Percentiles rank a stretch among this genome's conserved stretches.
phyloP scores from a whole-genome alignment of 1,284 basidiomycete genomes.

The Microbotryum violaceum region DNA sequence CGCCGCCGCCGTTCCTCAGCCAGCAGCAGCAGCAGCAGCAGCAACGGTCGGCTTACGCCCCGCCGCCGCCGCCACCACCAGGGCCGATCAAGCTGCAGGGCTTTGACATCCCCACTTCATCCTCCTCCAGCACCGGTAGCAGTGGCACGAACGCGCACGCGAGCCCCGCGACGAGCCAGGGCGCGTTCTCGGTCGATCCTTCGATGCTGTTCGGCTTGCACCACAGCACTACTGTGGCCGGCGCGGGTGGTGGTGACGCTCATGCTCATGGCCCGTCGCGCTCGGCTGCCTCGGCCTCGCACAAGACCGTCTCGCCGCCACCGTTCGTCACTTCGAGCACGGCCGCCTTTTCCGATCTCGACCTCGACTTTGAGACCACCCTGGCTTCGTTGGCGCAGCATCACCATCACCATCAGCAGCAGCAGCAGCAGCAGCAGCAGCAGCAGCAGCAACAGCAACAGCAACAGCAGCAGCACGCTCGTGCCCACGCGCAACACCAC shows the following conservation, averaged over 20 bases:
- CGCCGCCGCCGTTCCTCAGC: neutral
- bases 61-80: neutral
- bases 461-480: neutral
- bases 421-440: neutral
- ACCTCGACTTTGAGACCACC: slow-evolving; percentile 26
- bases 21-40: neutral
- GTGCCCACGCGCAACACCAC: neutral
- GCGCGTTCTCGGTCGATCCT: neutral
- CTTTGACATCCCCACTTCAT: neutral
- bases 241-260: too few species aligned
- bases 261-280: too few species aligned
- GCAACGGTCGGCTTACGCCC: neutral
- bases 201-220: neutral
- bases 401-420: slow-evolving; percentile 3
- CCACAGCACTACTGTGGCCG: too few species aligned
- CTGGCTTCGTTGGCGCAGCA: neutral
- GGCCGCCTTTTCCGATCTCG: slow-evolving; percentile 11
- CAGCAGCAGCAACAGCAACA: neutral
- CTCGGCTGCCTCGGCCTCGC: too few species aligned
- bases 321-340: neutral
- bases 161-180: slow-evolving; percentile 6
- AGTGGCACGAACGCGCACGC: neutral
- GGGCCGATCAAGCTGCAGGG: slow-evolving; percentile 6
- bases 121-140: neutral
- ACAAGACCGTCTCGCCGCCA: neutral